phyloP scores from a whole-genome alignment of 75 land plant species.

The Sequoia sempervirens region DNA sequence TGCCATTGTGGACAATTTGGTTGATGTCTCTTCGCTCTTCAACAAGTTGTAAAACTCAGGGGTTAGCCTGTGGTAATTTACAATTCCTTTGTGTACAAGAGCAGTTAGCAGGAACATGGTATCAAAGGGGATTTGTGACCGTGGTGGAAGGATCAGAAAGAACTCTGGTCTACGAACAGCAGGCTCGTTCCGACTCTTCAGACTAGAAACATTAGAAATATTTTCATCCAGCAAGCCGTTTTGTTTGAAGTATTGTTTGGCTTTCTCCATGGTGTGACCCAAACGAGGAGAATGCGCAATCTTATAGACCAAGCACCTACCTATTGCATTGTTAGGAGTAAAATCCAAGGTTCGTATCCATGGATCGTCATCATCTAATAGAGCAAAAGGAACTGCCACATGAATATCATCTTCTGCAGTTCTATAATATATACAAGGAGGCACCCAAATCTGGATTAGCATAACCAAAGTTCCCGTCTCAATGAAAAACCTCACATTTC shows the following conservation, averaged over 20 bases:
- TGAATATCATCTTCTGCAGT: slow-evolving; percentile 85
- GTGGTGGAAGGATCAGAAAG: slow-evolving; percentile 43
- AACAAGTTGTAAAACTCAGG: slow-evolving; percentile 54
- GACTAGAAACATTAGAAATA: not conserved
- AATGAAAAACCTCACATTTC: slow-evolving; percentile 32
- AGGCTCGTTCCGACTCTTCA: slow-evolving; percentile 36
- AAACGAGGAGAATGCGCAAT: slow-evolving; percentile 55
- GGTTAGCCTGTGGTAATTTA: slow-evolving; percentile 59
- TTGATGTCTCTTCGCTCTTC: slow-evolving; percentile 18
- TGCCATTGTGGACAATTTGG: slow-evolving; percentile 16
- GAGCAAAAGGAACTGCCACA: slow-evolving; percentile 36
- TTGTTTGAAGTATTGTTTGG: slow-evolving; percentile 34
- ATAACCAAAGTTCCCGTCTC: slow-evolving; percentile 27
- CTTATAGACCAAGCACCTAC: slow-evolving; percentile 58
- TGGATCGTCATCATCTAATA: slow-evolving; percentile 91
- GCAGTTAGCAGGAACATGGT: slow-evolving; percentile 65
- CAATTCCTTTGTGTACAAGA: slow-evolving; percentile 65
- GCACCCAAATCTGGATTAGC: slow-evolving; percentile 53
- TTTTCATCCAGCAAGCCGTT: slow-evolving; percentile 18
- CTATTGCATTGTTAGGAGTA: slow-evolving; percentile 62
- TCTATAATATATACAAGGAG: slow-evolving; percentile 71
- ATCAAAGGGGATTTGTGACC: slow-evolving; percentile 41
- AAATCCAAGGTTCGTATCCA: slow-evolving; percentile 93
- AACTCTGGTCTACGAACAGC: slow-evolving; percentile 10
- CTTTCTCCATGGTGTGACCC: slow-evolving; percentile 39